Percentiles rank a stretch among this genome's conserved stretches.
Evolutionary conservation across 108 stramenopile genomes (phyloP).

Genomic region (Discostella pseudostelligera): DNA sequence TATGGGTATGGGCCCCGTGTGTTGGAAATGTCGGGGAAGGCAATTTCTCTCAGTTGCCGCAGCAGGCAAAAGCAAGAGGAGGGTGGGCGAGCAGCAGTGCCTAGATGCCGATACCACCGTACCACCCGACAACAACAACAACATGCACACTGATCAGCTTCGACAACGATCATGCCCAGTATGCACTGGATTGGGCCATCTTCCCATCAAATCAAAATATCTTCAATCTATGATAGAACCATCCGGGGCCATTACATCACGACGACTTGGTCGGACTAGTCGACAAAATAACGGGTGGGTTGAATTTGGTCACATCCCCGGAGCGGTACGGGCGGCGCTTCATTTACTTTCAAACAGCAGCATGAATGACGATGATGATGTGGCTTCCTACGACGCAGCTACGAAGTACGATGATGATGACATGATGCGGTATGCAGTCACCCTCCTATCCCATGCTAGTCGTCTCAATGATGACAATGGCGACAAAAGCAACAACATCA

Average conservation of each 20-base stretch:
- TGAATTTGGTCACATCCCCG: constrained; percentile 33
- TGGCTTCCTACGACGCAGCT: background rate
- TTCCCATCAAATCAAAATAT: constrained; percentile 36
- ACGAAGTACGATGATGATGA: background rate
- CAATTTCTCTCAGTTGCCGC: constrained; percentile 1
- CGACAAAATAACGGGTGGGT: constrained; percentile 25
- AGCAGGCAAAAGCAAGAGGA: constrained; percentile 13
- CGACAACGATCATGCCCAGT: constrained; percentile 48
- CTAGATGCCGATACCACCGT: background rate
- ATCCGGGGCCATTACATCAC: too few species aligned
- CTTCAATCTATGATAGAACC: constrained; percentile 13
- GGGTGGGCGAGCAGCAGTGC: background rate
- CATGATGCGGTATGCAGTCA: constrained; percentile 9
- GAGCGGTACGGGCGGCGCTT: constrained; percentile 13
- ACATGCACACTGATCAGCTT: too few species aligned
- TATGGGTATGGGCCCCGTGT: constrained; percentile 41
- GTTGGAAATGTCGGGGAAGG: constrained; percentile 67
- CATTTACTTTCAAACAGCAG: background rate
- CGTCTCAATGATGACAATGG: constrained; percentile 10
- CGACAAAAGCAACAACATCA: background rate
- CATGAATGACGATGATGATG: background rate
- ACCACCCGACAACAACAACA: background rate
- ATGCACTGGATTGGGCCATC: constrained; percentile 40
- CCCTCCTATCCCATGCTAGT: constrained; percentile 23
- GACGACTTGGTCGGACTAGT: constrained; percentile 18